Evolutionary conservation across 352 stramenopile genomes (phyloP).

Genomic region (Globisporangium splendens): DNA sequence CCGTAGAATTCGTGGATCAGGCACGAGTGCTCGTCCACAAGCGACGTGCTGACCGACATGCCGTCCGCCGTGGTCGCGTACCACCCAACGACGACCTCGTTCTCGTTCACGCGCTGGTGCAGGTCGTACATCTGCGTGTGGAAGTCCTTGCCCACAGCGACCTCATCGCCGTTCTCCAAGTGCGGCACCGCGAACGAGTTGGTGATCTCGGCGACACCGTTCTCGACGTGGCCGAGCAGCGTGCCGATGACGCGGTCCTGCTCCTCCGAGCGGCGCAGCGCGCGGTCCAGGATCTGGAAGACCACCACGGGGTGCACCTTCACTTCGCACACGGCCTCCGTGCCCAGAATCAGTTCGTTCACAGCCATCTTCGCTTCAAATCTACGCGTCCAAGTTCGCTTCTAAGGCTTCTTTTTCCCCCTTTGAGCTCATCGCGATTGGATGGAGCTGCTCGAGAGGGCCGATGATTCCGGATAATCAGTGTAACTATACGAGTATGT

Average conservation of each 20-base stretch:
- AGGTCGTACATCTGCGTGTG: constrained; percentile 97
- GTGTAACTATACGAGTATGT: background rate
- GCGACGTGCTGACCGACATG: constrained; percentile 33
- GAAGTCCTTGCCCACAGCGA: constrained; percentile 97
- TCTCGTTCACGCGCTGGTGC: constrained; percentile 92
- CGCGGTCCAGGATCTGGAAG: constrained; percentile 96
- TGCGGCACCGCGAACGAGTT: constrained; percentile 97
- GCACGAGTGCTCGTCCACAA: constrained; percentile 92
- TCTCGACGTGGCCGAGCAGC: constrained; percentile 90
- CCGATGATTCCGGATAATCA: too few species aligned
- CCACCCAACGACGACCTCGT: constrained; percentile 96
- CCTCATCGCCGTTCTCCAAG: constrained; percentile 94
- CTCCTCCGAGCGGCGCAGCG: constrained; percentile 91
- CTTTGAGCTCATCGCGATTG: background rate
- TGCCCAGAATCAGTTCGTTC: constrained; percentile 67
- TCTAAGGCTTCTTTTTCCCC: background rate
- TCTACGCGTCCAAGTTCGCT: background rate
- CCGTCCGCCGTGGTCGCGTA: constrained; percentile 83
- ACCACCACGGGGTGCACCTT: constrained; percentile 96
- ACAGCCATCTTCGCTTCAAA: constrained; percentile 20
- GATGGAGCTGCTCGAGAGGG: constrained; percentile 7
- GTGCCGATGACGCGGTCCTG: constrained; percentile 96
- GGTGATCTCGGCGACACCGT: constrained; percentile 88
- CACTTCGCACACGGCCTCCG: constrained; percentile 76
- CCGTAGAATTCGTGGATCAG: constrained; percentile 99